Evolutionary conservation across 108 stramenopile genomes (phyloP), one percentile per base, ranked within the genome.

Genomic region (Nitzschia inconspicua): DNA sequence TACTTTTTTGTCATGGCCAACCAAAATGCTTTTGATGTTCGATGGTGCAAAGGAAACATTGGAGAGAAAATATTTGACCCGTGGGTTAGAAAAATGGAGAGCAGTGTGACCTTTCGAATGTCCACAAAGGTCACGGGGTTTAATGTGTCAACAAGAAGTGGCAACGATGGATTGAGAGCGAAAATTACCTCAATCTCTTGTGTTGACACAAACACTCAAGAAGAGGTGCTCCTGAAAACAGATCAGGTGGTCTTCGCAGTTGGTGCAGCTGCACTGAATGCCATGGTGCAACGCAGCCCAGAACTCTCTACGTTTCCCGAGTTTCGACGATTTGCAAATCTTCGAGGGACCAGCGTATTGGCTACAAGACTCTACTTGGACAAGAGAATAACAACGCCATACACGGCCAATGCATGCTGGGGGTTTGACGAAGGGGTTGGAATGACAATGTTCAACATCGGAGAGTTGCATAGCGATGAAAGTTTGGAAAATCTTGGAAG

Each of bases 351-450:
- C 22, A 76, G 83, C 30, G 90, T 86, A 1, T 66, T 91, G 22
- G 90, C 90, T 9, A 88, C 86, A 16, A 57, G 90, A 23, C 22
- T 91, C 10, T 91, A 72, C 65, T 48, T 91, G 37, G 83, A 91
- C 68, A 43, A 62, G 8, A 19, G 30, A 6, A 55, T 91, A 3
- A 48, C 81, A 11, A 75, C 55, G 0, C 78, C 83, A 1, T 91
- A 91, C 66, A 68, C 80, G 9, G 86, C 86, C 20, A 91, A 91
- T 63, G 89, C 86, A 16, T 91, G 89, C 65, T 91, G 84, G 80
- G 89, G 89, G 25, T 88, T 91, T 60, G 90, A 91, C 66, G 44
- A 71, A 28, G 82, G 76, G 8, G 78, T 88, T n/a, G 90, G 90
- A 0, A 84, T 82, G 87, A 91, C 90, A 8, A 70, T 84, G 40